Base-by-base conservation (phyloP, 345 rosid genomes). In the Linum trigynum region DNA sequence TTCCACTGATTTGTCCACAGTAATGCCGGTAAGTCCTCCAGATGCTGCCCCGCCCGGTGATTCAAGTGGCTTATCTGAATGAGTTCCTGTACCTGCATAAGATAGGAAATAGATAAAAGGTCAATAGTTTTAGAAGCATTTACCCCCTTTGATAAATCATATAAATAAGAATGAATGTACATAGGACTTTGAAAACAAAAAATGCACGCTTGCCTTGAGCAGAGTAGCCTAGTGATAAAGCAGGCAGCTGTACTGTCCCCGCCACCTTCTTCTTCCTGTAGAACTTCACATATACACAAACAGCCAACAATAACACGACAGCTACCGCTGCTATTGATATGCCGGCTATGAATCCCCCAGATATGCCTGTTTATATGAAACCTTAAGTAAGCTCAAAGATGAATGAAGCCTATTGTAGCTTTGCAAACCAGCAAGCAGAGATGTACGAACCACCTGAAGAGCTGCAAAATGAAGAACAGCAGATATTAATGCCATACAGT, bases 301-400 rank as follows among this genome's bases (percentile, higher is more conserved):
- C 15, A 15, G 35, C 62, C 3, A 66, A 57, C 48, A 78, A 23
- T 2, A 75, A 58, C 69, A 71, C 63, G 36, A 73, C 79, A 0
- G 63, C 60, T 37, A 71, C 68, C 55, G 72, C 83, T 14, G 79
- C 83, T 59, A 79, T 39, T 16, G 82, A 71, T 69, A 83, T 74
- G 48, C 83, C 81, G 1, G 79, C 70, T 4, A 79, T 68, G 57
- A 43, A 73, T 65, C 74, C 41, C 23, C 67, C 37, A 3, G 80
- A 71, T 35, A 74, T 58, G 60, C 86, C 82, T 80, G 80, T 62
- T 76, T 67, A 69, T 59, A 72, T 71, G 60, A 68, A 59, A 73
- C 41, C 43, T 39, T 5, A 50, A 55, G 53, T 39, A 74, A 62
- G 68, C 62, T 63, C 67, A 69, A 39, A 11, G 59, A 8, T 65